Conservation (phyloP, 129 eudicot species). For the Arctium lappa region DNA sequence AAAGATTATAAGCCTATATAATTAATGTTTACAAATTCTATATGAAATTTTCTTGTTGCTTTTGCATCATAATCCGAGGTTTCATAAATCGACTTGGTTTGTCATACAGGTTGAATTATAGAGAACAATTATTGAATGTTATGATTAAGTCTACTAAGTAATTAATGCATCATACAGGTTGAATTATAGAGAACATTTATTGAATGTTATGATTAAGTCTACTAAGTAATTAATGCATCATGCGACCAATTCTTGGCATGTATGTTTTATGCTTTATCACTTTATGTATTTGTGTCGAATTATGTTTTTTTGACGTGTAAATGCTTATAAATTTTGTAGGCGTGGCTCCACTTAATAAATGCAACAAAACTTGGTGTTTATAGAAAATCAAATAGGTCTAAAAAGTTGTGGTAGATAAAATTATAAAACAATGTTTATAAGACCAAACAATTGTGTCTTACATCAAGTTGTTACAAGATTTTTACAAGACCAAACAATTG, state of each 20-base stretch:
- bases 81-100: not conserved
- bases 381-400: not conserved
- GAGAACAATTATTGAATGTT: too few relatives aligned
- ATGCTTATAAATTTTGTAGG: not conserved
- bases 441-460: too few relatives aligned
- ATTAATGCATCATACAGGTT: not conserved
- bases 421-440: too few relatives aligned
- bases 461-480: too few relatives aligned
- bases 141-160: too few relatives aligned
- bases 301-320: not conserved
- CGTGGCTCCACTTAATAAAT: not conserved
- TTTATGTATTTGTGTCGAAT: not conserved
- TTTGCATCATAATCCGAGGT: not conserved
- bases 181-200: not conserved
- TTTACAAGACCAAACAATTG: too few relatives aligned
- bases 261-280: not conserved
- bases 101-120: not conserved
- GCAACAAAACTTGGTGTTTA: not conserved
- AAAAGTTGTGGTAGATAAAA: too few relatives aligned
- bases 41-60: not conserved
- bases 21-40: not conserved
- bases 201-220: not conserved
- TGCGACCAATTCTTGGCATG: not conserved
- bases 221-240: not conserved
- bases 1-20: not conserved